Evolutionary conservation across 2,329 filamentous ascomycete genomes (phyloP), one percentile per base, ranked within the genome.

Genomic region (Xylariaceae sp.): DNA sequence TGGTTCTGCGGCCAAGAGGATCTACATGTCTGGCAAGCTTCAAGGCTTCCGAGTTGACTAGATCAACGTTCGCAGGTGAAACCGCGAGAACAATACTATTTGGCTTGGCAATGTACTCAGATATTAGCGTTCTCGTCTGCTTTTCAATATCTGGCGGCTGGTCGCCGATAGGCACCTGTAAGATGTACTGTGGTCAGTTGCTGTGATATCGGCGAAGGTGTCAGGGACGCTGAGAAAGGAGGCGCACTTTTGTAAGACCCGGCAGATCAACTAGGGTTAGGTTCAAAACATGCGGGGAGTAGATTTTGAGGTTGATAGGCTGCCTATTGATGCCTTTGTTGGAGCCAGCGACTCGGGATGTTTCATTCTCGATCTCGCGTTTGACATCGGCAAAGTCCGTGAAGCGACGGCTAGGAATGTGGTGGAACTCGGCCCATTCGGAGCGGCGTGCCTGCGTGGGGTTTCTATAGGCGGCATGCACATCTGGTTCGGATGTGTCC

Each of bases 261-360:
- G 94, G 94, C 67, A 99, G 74, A 79, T 99, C 94, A 57, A 99
- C 94, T 65, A 99, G 78, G 2, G 94, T 99, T 73, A 99, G 78
- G 73, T 95, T 99, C 57, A 99, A 82, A 56, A 99, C 94, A 71
- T 96, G 88, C 21, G 94, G 92, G 43, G 94, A 97, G 76, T 96
- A 99, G 60, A 99, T 94, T 71, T 97, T 97, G 63, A 99, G 82
- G 74, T 99, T 97, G 72, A 99, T 99, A 55, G 94, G 91, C 70
- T 95, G 89, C 60, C 94, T 81, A 72, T 96, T 96, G 76, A 99
- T 99, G 66, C 94, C 94, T 75, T 97, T 97, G 77, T 99, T 99
- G 75, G 83, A 95, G 65, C 94, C 94, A 55, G 81, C 81, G 53
- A 99, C 95, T 65, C 94, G 85, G 55, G 90, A 85, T 18, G 95